Conservation (phyloP, 2,329 filamentous ascomycete species). For the Orbilia oligospora region DNA sequence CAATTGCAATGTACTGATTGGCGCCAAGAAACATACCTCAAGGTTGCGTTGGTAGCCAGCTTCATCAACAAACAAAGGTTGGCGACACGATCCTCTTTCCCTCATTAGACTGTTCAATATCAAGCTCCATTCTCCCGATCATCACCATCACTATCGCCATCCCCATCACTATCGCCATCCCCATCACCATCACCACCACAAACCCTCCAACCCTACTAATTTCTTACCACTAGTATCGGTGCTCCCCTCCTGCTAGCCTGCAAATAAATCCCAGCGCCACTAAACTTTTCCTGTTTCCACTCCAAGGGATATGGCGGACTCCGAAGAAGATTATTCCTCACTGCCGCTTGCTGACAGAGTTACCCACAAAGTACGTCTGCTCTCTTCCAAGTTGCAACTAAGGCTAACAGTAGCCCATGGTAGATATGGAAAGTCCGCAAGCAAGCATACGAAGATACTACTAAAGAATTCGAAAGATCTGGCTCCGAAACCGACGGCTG, state of each 20-base stretch:
- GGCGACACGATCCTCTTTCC: constrained; percentile 12
- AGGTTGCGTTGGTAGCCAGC: constrained; percentile 7
- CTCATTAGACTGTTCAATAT: not conserved
- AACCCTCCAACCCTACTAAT: not conserved
- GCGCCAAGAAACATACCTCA: not conserved
- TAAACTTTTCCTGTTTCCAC: constrained; percentile 8
- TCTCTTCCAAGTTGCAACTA: not conserved
- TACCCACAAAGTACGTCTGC: constrained; percentile 78
- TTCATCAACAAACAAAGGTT: constrained; percentile 18
- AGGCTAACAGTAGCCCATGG: constrained; percentile 65
- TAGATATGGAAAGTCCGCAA: constrained; percentile 93
- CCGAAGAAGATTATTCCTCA: constrained; percentile 85
- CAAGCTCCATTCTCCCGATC: not conserved
- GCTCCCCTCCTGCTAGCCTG: not conserved
- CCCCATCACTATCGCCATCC: not conserved
- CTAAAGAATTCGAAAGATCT: constrained; percentile 86
- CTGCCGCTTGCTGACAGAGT: constrained; percentile 85
- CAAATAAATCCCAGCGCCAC: not conserved
- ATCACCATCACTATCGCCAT: not conserved
- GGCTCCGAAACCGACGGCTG: constrained; percentile 87
- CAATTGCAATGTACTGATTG: not conserved
- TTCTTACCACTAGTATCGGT: not conserved
- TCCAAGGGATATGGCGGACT: constrained; percentile 77
- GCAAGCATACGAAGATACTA: constrained; percentile 91
- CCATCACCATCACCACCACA: not conserved